phyloP scores from a whole-genome alignment of 1,284 basidiomycete species.

The Marasmius tenuissimus region DNA sequence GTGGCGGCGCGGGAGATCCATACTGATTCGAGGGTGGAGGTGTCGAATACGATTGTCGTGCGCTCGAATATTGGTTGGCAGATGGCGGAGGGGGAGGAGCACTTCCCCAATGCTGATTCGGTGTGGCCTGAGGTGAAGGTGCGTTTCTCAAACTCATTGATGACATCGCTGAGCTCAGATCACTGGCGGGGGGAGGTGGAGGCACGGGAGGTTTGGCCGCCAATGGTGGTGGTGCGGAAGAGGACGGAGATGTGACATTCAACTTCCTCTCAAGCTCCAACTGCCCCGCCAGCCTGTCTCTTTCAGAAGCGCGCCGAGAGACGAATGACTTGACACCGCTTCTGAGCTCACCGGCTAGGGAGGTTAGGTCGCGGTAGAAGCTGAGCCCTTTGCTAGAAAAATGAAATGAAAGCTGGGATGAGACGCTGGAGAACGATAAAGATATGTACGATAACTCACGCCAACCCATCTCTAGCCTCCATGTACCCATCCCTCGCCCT shows the following conservation, averaged over 20 bases:
- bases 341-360: constrained; percentile 61
- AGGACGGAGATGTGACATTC: constrained; percentile 29
- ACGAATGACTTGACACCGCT: constrained; percentile 67
- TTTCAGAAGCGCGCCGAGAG: constrained; percentile 65
- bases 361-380: constrained; percentile 86
- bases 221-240: constrained; percentile 41
- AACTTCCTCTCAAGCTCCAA: constrained; percentile 72
- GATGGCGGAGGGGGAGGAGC: constrained; percentile 15
- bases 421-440: neutral
- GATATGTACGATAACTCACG: constrained; percentile 46
- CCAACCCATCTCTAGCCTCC: constrained; percentile 84
- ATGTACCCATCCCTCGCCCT: constrained; percentile 80
- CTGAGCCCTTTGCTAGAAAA: constrained; percentile 74
- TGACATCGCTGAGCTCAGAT: constrained; percentile 52
- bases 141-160: constrained; percentile 47
- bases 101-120: constrained; percentile 13
- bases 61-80: neutral
- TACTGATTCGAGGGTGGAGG: constrained; percentile 3
- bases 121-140: constrained; percentile 35
- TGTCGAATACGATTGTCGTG: constrained; percentile 2
- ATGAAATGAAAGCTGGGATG: constrained; percentile 8
- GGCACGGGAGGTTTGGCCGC: constrained; percentile 51
- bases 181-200: constrained; percentile 44
- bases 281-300: constrained; percentile 67
- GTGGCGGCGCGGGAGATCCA: constrained; percentile 4